These are phyloP conservation scores for Cucumis melo DNA, from an alignment of 306 rosid species.

Conservation along the genomic window DNA sequence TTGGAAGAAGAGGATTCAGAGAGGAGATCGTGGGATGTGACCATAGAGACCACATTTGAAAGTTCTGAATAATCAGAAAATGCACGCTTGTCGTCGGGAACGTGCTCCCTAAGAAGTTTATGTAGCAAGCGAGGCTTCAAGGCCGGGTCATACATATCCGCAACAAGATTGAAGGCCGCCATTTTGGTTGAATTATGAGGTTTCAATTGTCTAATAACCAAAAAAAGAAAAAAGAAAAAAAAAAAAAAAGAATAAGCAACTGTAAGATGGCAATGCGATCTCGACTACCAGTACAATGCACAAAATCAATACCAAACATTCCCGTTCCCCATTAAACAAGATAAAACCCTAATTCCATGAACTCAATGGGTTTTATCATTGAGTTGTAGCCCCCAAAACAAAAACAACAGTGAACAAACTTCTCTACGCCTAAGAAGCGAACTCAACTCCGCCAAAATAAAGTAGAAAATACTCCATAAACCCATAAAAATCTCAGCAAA, in stretches of 20 bases:
- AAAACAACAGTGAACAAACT: neutral
- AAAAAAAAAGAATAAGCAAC: neutral
- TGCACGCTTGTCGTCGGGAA: slow-evolving; percentile 32
- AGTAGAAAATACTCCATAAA: neutral
- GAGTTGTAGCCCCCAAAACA: neutral
- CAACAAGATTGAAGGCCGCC: slow-evolving; percentile 45
- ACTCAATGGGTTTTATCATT: neutral
- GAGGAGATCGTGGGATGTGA: slow-evolving; percentile 53
- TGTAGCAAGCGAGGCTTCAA: slow-evolving; percentile 61
- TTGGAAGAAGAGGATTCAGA: slow-evolving; percentile 28
- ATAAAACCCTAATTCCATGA: neutral
- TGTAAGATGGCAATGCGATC: neutral
- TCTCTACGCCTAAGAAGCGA: neutral
- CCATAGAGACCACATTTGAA: slow-evolving; percentile 26
- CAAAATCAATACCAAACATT: neutral
- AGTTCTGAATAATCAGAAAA: slow-evolving; percentile 28
- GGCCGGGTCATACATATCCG: slow-evolving; percentile 51
- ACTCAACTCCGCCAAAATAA: neutral
- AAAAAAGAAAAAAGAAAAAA: no score
- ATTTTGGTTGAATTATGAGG: slow-evolving; percentile 16
- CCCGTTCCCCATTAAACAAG: neutral
- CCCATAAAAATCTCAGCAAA: neutral
- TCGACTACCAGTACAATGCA: neutral
- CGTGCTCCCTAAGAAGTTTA: slow-evolving; percentile 30
- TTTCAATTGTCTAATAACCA: neutral